These are phyloP conservation scores for Colletotrichum aenigma DNA, from an alignment of 2,329 filamentous ascomycete genomes.

Conservation along the genomic window DNA sequence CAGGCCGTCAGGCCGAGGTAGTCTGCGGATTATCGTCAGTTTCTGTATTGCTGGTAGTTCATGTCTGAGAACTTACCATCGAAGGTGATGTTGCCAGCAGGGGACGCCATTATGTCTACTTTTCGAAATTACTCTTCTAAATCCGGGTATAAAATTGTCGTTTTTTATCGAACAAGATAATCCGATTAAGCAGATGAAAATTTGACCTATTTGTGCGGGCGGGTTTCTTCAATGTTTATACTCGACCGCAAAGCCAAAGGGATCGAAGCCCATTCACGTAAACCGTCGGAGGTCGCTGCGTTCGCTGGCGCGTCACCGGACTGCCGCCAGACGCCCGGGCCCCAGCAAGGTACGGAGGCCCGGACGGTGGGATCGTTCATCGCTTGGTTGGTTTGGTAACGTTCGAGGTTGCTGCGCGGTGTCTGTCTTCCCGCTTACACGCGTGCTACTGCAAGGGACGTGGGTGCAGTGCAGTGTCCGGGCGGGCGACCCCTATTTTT, in stretches of 20 bases:
- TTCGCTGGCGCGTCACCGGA: background rate
- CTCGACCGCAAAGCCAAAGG: background rate
- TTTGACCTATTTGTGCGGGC: fast-evolving
- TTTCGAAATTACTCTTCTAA: background rate
- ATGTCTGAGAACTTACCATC: constrained; percentile 40
- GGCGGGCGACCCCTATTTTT: background rate
- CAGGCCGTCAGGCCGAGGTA: constrained; percentile 53
- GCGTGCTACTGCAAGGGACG: background rate
- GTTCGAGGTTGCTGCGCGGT: background rate
- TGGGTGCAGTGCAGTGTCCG: background rate
- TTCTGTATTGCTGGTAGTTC: background rate
- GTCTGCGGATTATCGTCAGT: constrained; percentile 46
- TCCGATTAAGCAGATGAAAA: background rate
- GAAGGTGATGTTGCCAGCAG: constrained; percentile 18
- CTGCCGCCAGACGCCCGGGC: constrained; percentile 10
- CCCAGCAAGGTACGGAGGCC: constrained; percentile 7
- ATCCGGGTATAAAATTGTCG: background rate
- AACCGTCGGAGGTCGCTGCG: background rate
- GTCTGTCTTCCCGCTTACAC: background rate
- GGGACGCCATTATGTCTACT: constrained; percentile 5
- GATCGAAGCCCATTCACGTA: background rate
- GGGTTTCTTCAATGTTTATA: background rate
- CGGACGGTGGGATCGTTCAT: background rate
- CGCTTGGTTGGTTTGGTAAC: background rate
- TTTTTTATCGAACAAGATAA: background rate